A percentile compares a stretch with the other conserved stretches of the same genome.
Conservation (phyloP, 805 yeast species). For the Saccharomycopsis fermentans region DNA sequence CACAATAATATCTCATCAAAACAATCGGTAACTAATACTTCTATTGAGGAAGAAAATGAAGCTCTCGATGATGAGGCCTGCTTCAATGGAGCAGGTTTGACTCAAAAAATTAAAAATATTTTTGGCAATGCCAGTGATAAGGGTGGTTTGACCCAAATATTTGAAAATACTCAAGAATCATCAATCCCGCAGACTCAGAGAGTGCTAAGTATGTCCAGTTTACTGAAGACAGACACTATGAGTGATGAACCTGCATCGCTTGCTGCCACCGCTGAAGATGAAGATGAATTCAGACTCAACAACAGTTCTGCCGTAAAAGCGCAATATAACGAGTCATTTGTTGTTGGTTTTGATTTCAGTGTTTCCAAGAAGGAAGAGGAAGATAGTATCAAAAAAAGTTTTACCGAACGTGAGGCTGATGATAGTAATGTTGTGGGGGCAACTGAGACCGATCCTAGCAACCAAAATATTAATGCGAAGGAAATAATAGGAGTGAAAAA, state of each 20-base stretch:
- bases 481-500: neutral
- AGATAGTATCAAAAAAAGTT: neutral
- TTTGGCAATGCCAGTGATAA: constrained; percentile 3
- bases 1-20: neutral
- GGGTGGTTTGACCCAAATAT: constrained; percentile 5
- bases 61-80: constrained; percentile 11
- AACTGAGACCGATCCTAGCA: neutral
- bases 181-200: neutral
- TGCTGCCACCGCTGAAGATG: neutral
- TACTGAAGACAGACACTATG: neutral
- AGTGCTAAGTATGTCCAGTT: neutral
- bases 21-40: neutral
- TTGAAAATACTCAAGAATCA: constrained; percentile 2
- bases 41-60: constrained; percentile 18
- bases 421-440: neutral
- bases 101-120: constrained; percentile 13
- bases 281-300: constrained; percentile 2
- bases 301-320: constrained; percentile 10
- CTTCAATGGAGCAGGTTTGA: constrained; percentile 20
- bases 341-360: constrained; percentile 14
- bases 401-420: neutral
- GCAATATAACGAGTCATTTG: constrained; percentile 9
- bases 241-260: neutral
- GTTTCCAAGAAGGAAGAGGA: constrained; percentile 2
- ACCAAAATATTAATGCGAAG: neutral